A percentile compares a stretch with the other conserved stretches of the same genome.
Conservation (phyloP, 139 green algal species). For the Nannochloris sp. region DNA sequence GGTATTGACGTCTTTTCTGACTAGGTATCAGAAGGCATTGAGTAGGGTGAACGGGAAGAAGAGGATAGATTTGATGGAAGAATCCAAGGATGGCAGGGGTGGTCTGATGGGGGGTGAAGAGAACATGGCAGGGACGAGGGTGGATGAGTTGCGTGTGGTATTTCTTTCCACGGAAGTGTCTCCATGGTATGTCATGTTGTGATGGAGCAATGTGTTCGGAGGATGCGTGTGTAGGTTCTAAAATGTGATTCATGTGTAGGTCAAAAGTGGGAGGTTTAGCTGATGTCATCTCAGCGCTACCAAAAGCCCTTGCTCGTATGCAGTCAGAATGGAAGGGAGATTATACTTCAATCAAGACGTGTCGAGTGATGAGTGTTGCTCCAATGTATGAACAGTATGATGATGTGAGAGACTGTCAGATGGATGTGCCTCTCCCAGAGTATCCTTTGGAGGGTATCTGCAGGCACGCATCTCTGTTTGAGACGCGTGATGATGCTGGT, state of each 20-base stretch:
- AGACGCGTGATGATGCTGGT: slow-evolving; percentile 17
- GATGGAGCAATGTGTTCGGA: not conserved
- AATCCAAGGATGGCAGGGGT: no score
- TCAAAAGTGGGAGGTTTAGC: slow-evolving; percentile 73
- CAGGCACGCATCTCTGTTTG: no score
- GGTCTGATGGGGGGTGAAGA: no score
- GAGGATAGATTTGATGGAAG: no score
- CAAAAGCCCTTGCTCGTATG: slow-evolving; percentile 34
- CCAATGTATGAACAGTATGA: slow-evolving; percentile 55
- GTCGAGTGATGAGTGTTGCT: slow-evolving; percentile 74
- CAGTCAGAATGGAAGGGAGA: not conserved
- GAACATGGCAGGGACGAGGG: no score
- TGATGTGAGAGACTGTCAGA: slow-evolving; percentile 42
- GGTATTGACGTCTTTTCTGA: no score
- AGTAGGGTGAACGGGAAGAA: no score
- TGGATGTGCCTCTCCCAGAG: slow-evolving; percentile 35
- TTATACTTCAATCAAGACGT: slow-evolving; percentile 30
- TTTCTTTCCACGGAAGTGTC: slow-evolving; percentile 78
- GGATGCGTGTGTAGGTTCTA: no score
- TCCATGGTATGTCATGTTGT: slow-evolving; percentile 38
- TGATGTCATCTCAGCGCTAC: slow-evolving; percentile 67
- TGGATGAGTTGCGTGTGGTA: slow-evolving; percentile 40
- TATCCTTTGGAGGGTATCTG: no score
- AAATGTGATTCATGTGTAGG: not conserved
- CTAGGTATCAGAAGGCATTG: no score